Base-by-base conservation (phyloP, 192 early-diverging fungal species). In the Linnemannia zychae region DNA sequence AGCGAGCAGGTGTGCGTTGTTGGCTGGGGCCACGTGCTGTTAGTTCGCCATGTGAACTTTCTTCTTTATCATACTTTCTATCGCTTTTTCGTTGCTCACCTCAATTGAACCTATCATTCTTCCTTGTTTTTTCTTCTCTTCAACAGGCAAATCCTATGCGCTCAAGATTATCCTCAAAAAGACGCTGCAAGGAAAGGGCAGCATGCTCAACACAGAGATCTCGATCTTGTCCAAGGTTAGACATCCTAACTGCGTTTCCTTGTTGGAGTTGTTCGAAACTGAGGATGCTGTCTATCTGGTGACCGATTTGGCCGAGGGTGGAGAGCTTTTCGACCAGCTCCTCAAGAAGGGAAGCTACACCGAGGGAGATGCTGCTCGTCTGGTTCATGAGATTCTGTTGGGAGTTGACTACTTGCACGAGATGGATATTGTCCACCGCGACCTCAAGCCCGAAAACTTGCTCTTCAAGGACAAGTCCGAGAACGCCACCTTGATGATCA, bases 331-430 rank as follows among this genome's bases (percentile, higher is more conserved):
- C 78, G 87, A 95, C 66, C 91, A 93, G 37, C 93, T 97, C 57
- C 80, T 91, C 63, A 85, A 93, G 50, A 91, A 88, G 76, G 95
- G 95, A 22, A 88, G 80, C 72, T 96, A 94, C 78, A 92, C 91
- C 33, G 96, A 97, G 76, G 86, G 84, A 16, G 95, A 96, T 87
- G 95, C 95, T 5, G 90, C 92, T 44, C 75, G 90, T 47, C 89
- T 96, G 49, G 91, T 96, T 3, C 88, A 90, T 53, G 90, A 92
- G 47, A 93, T 96, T n/a, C 84, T 94, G 36, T 89, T 95, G 65
- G 95, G 96, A 34, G 90, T 97, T 28, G 92, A 91, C 5, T 98
- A 97, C 84, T 86, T 98, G 67, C 97, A 98, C 88, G 88, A 88
- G 40, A 89, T 95, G 78, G 92, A 94, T 83, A 93, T 97, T 83